These are phyloP conservation scores for Penicillium paneum DNA, from an alignment of 2,329 filamentous ascomycete genomes.

Conservation along the genomic window DNA sequence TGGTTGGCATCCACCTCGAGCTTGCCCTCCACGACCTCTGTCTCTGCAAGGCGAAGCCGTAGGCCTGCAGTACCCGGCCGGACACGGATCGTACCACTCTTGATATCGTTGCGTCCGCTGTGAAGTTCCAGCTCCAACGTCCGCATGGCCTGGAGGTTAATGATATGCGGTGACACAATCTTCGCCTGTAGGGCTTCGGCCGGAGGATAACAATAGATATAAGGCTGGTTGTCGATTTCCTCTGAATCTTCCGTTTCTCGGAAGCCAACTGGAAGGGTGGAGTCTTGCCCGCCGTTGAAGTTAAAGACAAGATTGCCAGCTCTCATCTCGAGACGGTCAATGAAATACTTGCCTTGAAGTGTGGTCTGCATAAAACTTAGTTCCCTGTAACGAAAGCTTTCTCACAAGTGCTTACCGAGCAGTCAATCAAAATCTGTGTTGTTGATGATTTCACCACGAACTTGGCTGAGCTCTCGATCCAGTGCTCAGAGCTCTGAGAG, in stretches of 20 bases:
- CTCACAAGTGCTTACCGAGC: slow-evolving; percentile 38
- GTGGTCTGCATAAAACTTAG: slow-evolving; percentile 29
- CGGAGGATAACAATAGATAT: slow-evolving; percentile 71
- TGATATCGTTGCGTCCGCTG: slow-evolving; percentile 69
- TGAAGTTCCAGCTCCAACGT: slow-evolving; percentile 70
- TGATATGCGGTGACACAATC: slow-evolving; percentile 63
- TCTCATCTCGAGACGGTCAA: slow-evolving; percentile 67
- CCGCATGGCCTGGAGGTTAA: slow-evolving; percentile 76
- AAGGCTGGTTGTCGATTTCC: slow-evolving; percentile 53
- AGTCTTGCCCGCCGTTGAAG: slow-evolving; percentile 28
- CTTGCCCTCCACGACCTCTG: slow-evolving; percentile 43
- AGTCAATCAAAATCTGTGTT: slow-evolving; percentile 51
- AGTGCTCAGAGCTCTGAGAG: slow-evolving; percentile 61
- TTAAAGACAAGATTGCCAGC: slow-evolving; percentile 41
- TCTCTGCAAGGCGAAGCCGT: slow-evolving; percentile 54
- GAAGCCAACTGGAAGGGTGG: slow-evolving; percentile 35
- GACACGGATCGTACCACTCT: slow-evolving; percentile 50
- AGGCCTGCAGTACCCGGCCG: slow-evolving; percentile 60
- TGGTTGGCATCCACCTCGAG: slow-evolving; percentile 42
- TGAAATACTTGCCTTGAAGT: slow-evolving; percentile 66
- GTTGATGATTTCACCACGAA: slow-evolving; percentile 55
- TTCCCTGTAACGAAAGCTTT: background rate
- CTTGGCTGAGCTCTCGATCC: slow-evolving; percentile 53
- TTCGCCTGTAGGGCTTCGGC: slow-evolving; percentile 65
- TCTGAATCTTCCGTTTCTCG: slow-evolving; percentile 33